Percentiles rank a stretch among this genome's conserved stretches.
These are phyloP conservation scores for Tolypocladium endophyticum DNA, from an alignment of 2,329 filamentous ascomycete genomes.

Conservation along the genomic window DNA sequence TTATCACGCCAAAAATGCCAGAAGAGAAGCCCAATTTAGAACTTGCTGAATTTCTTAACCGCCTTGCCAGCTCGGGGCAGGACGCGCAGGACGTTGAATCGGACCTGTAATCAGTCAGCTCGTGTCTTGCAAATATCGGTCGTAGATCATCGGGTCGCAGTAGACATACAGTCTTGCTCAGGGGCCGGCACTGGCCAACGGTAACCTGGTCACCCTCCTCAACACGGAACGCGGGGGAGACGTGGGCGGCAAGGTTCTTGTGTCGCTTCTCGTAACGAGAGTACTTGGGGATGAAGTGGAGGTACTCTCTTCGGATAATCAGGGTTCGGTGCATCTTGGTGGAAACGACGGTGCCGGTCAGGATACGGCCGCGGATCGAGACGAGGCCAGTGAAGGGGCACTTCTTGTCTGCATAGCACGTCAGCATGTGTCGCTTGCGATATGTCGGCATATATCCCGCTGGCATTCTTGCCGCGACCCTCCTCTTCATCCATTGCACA, in stretches of 20 bases:
- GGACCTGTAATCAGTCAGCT: conserved; percentile 51
- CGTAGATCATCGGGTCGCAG: too few relatives aligned
- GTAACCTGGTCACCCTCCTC: conserved; percentile 99
- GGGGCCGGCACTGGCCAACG: conserved; percentile 97
- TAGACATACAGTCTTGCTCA: conserved; percentile 93
- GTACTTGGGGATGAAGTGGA: conserved; percentile 99
- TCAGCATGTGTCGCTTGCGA: conserved; percentile 11
- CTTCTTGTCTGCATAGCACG: conserved; percentile 78
- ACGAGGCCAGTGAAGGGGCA: conserved; percentile 99
- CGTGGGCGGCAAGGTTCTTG: conserved; percentile 99
- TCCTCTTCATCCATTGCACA: background rate
- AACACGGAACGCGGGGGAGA: conserved; percentile 99
- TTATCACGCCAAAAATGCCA: conserved; percentile 48
- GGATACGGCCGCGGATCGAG: conserved; percentile 99
- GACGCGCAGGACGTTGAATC: conserved; percentile 99
- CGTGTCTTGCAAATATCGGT: background rate
- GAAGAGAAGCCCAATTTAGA: conserved; percentile 55
- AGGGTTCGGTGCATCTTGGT: conserved; percentile 99
- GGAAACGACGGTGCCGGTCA: conserved; percentile 96
- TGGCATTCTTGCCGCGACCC: background rate
- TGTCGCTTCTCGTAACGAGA: conserved; percentile 99
- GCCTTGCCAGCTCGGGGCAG: conserved; percentile 94
- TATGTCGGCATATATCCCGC: background rate
- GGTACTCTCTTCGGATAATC: conserved; percentile 99
- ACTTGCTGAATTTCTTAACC: conserved; percentile 98